Evolutionary conservation across 2,329 filamentous ascomycete species (phyloP).

Genomic region (Curvularia sp.): DNA sequence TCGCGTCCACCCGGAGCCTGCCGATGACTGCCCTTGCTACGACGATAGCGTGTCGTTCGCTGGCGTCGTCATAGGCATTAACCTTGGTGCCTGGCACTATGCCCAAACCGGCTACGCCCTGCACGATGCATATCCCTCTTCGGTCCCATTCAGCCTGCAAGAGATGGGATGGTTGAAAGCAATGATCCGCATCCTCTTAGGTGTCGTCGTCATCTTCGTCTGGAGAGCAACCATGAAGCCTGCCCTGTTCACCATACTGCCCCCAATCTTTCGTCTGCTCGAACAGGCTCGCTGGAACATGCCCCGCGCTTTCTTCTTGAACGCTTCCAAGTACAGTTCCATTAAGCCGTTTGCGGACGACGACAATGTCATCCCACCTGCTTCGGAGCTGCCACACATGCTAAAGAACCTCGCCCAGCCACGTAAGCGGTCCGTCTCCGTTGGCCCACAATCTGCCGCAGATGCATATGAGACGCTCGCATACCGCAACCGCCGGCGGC

Average conservation of each 20-base stretch:
- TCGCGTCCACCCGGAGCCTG: slow-evolving; percentile 91
- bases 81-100: slow-evolving; percentile 85
- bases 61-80: slow-evolving; percentile 84
- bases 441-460: slow-evolving; percentile 93
- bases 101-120: slow-evolving; percentile 64
- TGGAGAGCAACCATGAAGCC: slow-evolving; percentile 95
- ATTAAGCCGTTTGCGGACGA: slow-evolving; percentile 76
- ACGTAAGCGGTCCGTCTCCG: slow-evolving; percentile 80
- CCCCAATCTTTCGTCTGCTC: slow-evolving; percentile 85
- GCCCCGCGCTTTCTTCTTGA: slow-evolving; percentile 88
- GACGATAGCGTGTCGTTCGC: slow-evolving; percentile 95
- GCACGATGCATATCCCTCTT: slow-evolving; percentile 63
- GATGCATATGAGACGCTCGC: slow-evolving; percentile 96
- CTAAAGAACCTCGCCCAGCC: slow-evolving; percentile 83
- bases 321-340: slow-evolving; percentile 86
- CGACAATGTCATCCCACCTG: slow-evolving; percentile 88
- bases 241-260: slow-evolving; percentile 75
- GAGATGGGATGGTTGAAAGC: slow-evolving; percentile 71
- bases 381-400: slow-evolving; percentile 85
- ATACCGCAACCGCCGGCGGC: slow-evolving; percentile 76
- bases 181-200: slow-evolving; percentile 73
- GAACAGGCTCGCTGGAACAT: slow-evolving; percentile 80
- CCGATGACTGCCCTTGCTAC: slow-evolving; percentile 95
- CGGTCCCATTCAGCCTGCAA: slow-evolving; percentile 70
- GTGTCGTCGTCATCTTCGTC: slow-evolving; percentile 82